Evolutionary conservation across 1,139 yeast species (phyloP), one percentile per base, ranked within the genome.

Genomic region (Geotrichum europaeum): DNA sequence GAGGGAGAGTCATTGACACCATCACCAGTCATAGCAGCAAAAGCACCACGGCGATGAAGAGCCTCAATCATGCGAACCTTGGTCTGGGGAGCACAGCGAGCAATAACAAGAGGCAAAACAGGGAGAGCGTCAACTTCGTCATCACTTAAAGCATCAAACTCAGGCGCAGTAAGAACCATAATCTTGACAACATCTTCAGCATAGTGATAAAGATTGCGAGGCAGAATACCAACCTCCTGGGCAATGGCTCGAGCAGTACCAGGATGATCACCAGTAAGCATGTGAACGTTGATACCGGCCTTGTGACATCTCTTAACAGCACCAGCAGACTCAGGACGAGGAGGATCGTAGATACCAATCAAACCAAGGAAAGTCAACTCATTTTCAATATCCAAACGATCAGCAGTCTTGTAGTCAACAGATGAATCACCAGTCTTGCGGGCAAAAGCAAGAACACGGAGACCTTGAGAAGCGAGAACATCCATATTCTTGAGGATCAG

Each of bases 1-100:
- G 89, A 84, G 22, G 95, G 96, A 4, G 94, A 87, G 72, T 87
- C 95, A 71, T 87, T 87, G 58, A 87, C 92, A 67, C 95, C 95
- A 72, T 87, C 95, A 67, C 95, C 96, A 51, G 96, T 87, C 95
- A 87, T 88, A 43, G 94, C 95, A 66, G 86, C 84, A 69, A 84
- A 86, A 65, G 83, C 84, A 22, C 78, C 73, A 64, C 92, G 81
- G 65, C 95, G 82, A 68, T 87, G 94, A 53, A 88, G 78, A 0
- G 95, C 94, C 50, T 87, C 92, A 69, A 88, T 87, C 87, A 88
- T 85, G 66, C 91, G 81, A 25, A 87, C 95, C 71, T 88, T 88
- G 43, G 95, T 87, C 71, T 86, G 89, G 3, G 96, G 96, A 13
- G 95, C 89, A 76, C 95, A 88, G 65, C 96, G 80, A 6, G 95